These are phyloP conservation scores for Nemania serpens DNA, from an alignment of 2,329 filamentous ascomycete species.

Conservation along the genomic window DNA sequence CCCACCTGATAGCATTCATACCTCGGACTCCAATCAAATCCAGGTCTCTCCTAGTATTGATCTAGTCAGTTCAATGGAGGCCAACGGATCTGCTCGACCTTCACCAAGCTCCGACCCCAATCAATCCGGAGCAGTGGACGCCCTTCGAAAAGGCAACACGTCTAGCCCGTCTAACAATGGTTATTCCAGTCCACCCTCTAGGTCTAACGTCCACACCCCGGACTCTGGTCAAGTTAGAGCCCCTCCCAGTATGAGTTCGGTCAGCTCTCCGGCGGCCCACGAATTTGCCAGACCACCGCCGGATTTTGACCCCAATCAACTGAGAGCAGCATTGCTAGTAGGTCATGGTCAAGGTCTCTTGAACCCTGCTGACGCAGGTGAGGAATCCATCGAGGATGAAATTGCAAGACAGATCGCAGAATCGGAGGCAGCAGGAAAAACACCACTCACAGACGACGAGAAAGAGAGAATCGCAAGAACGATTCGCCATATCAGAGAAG, in stretches of 20 bases:
- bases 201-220: neutral
- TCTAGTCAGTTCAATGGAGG: neutral
- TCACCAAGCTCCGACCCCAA: constrained; percentile 26
- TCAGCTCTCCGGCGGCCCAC: neutral
- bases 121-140: constrained; percentile 1
- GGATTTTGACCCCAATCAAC: constrained; percentile 21
- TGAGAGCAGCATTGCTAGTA: constrained; percentile 3
- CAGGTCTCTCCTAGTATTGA: neutral
- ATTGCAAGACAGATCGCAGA: constrained; percentile 18
- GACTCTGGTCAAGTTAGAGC: neutral
- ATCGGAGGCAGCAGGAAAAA: constrained; percentile 9
- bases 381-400: constrained; percentile 29
- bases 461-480: constrained; percentile 21
- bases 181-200: neutral
- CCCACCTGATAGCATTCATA: neutral
- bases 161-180: neutral
- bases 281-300: constrained; percentile 23
- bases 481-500: constrained; percentile 18
- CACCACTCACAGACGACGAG: constrained; percentile 18
- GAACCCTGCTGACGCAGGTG: constrained; percentile 7
- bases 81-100: constrained; percentile 15
- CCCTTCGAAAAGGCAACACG: neutral
- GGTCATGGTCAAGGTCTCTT: constrained; percentile 6
- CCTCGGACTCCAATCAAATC: neutral
- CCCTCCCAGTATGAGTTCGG: neutral